Percentiles rank a stretch among this genome's conserved stretches.
Conservation (phyloP, 768 basidiomycete species). For the Leccinum variicolor region DNA sequence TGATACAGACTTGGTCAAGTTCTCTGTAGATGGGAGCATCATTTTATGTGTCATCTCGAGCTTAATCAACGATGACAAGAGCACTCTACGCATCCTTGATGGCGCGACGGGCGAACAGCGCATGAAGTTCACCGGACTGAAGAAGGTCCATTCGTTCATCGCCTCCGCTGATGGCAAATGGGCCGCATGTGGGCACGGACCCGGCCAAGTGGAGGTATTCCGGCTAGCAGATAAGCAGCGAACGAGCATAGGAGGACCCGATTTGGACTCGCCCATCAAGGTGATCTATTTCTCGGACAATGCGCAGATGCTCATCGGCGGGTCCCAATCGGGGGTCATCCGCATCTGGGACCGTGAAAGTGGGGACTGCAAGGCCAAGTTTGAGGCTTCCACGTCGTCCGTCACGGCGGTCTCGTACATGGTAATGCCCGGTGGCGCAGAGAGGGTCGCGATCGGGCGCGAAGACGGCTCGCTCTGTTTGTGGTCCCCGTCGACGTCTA, state of each 20-base stretch:
- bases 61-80: slow-evolving; percentile 6
- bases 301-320: slow-evolving; percentile 15
- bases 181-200: slow-evolving; percentile 8
- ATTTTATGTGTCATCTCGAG: slow-evolving; percentile 1
- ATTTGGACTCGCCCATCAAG: background rate
- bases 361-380: slow-evolving; percentile 11
- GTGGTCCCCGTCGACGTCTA: slow-evolving; percentile 16
- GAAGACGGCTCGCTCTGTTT: slow-evolving; percentile 17
- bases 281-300: slow-evolving; percentile 18
- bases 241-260: background rate
- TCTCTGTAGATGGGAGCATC: slow-evolving; percentile 12
- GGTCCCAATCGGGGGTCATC: slow-evolving; percentile 12
- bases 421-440: background rate
- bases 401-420: slow-evolving; percentile 21
- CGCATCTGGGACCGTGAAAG: slow-evolving; percentile 18
- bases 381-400: background rate
- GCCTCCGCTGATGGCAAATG: slow-evolving; percentile 5
- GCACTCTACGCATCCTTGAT: slow-evolving; percentile 9
- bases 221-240: background rate
- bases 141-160: background rate
- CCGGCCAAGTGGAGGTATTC: slow-evolving; percentile 3
- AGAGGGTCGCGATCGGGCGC: slow-evolving; percentile 13
- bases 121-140: slow-evolving; percentile 8
- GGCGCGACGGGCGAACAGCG: slow-evolving; percentile 7
- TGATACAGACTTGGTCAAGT: slow-evolving; percentile 8